Base-by-base conservation (phyloP, 2,329 filamentous ascomycete species). In the Fusarium sp. region DNA sequence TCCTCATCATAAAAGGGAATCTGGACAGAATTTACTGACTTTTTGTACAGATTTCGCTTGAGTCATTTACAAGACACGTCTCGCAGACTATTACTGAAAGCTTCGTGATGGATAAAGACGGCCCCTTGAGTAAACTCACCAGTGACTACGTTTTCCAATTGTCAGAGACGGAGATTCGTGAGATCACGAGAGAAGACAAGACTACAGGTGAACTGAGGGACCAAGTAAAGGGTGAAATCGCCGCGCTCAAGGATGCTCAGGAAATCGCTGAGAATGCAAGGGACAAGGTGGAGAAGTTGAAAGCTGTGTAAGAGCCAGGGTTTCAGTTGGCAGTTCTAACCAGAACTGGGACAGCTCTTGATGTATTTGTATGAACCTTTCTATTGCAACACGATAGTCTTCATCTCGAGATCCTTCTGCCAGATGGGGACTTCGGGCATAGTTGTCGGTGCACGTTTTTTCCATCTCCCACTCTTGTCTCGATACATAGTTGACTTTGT, bases 11-110 rank as follows among this genome's bases (percentile, higher is more conserved):
- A 14, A 4, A 20, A 6, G 35, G 25, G 33, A 13, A 13, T 11
- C 30, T 33, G 23, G 23, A 33, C 7, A 11, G 14, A 2, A 25
- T 9, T 27, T 39, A 3, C 8, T 50, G 1, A 50, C 14, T 3
- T 7, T 20, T 2, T 14, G 35, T 20, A 50, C 5, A 50, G 47
- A 19, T 50, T 50, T 20, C 2, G 17, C 33, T 50, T 0, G 32
- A 50, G 13, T 50, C 33, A 10, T 50, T 50, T 13, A 17, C 37
- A 25, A 39, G 32, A 37, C 47, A 50, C 35, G 22, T 50, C n/a
- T 37, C 47, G 13, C 47, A 50, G 10, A 39, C 22, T n/a, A 50
- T 50, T 19, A 6, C 35, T 10, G 47, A 50, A 22, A 22, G 47
- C 25, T 50, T 50, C 25, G 8, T 39, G 11, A 39, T 50, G 47